Conservation (phyloP, 2,329 filamentous ascomycete genomes). For the Hypoxylon sp. region DNA sequence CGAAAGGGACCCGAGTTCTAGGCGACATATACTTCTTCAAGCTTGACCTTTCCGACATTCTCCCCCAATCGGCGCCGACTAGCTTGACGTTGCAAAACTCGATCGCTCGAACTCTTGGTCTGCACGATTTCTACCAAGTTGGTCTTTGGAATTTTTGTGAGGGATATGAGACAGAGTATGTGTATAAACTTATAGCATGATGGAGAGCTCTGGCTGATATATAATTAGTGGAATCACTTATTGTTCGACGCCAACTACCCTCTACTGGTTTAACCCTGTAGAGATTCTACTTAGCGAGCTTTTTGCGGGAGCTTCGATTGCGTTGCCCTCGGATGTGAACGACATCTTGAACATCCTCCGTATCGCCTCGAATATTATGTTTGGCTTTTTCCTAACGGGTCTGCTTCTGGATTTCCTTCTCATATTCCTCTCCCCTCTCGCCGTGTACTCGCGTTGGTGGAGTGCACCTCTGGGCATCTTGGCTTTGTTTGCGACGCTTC, state of each 20-base stretch:
- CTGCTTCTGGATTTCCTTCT: constrained; percentile 79
- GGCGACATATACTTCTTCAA: constrained; percentile 86
- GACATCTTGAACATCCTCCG: constrained; percentile 81
- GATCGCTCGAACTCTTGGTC: constrained; percentile 85
- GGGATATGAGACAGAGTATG: constrained; percentile 78
- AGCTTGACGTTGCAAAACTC: constrained; percentile 81
- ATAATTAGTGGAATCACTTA: constrained; percentile 75
- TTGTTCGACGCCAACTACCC: constrained; percentile 77
- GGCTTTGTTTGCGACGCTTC: constrained; percentile 75
- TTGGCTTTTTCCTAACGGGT: constrained; percentile 84
- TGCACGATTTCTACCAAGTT: constrained; percentile 95
- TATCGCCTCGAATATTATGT: constrained; percentile 87
- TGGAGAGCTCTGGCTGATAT: constrained; percentile 63
- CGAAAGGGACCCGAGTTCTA: constrained; percentile 72
- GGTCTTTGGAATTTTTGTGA: constrained; percentile 95
- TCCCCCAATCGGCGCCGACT: constrained; percentile 80
- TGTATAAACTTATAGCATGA: constrained; percentile 16
- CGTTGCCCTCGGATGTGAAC: constrained; percentile 80
- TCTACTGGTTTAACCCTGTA: constrained; percentile 95
- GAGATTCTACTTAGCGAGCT: constrained; percentile 85
- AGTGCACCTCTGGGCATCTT: constrained; percentile 78
- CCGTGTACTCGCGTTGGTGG: constrained; percentile 68
- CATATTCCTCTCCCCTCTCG: constrained; percentile 75
- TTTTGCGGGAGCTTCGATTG: constrained; percentile 85
- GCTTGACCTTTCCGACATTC: constrained; percentile 85